These are phyloP conservation scores for Teunomyces kruisii DNA, from an alignment of 805 yeast species.

Conservation along the genomic window DNA sequence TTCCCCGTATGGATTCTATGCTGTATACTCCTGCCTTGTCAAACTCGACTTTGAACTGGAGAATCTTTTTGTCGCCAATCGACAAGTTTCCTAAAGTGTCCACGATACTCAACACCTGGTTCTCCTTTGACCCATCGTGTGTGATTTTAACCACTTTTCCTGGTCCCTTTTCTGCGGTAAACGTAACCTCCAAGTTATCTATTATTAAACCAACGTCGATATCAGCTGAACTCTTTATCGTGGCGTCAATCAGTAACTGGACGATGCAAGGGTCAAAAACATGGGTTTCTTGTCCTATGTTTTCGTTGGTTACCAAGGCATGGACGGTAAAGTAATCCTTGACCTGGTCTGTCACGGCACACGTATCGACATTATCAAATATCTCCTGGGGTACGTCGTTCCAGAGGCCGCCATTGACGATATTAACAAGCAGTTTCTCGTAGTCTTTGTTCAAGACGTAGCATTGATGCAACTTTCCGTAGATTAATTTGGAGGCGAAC, in stretches of 20 bases:
- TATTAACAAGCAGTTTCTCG: slow-evolving; percentile 8
- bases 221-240: not conserved
- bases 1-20: not conserved
- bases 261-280: slow-evolving; percentile 8
- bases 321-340: slow-evolving; percentile 15
- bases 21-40: slow-evolving; percentile 1
- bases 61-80: not conserved
- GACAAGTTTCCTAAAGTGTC: not conserved
- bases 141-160: not conserved
- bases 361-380: not conserved
- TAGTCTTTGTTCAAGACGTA: slow-evolving; percentile 28
- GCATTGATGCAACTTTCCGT: slow-evolving; percentile 40
- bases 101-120: not conserved
- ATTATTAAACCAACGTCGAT: not conserved
- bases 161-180: not conserved
- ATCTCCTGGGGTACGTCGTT: not conserved
- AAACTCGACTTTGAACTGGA: not conserved
- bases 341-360: not conserved
- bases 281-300: slow-evolving; percentile 1
- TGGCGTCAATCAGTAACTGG: slow-evolving; percentile 1
- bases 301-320: slow-evolving; percentile 11
- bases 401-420: slow-evolving; percentile 6
- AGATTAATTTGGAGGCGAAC: slow-evolving; percentile 21
- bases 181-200: not conserved
- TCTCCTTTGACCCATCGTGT: not conserved